Evolutionary conservation across 2,329 filamentous ascomycete species (phyloP).

Genomic region (Ascomycota sp.): DNA sequence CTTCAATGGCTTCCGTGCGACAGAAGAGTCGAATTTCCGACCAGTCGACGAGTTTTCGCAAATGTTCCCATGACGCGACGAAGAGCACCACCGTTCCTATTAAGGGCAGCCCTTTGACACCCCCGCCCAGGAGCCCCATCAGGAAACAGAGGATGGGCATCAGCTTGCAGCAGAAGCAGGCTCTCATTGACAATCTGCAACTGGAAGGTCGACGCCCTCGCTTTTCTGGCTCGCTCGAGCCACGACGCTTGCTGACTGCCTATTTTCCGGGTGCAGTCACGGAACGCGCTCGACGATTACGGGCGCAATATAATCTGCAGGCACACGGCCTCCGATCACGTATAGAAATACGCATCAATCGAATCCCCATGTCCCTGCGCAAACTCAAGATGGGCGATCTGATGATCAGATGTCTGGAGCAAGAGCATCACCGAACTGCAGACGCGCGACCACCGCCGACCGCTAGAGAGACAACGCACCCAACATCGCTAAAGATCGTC

Average conservation of each 20-base stretch:
- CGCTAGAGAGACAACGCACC: conserved; percentile 22
- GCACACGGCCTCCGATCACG: conserved; percentile 65
- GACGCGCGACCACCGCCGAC: conserved; percentile 23
- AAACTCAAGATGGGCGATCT: conserved; percentile 68
- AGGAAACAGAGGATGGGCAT: conserved; percentile 40
- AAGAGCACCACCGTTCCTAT: conserved; percentile 6
- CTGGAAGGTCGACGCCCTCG: conserved; percentile 53
- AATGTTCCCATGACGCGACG: conserved; percentile 4
- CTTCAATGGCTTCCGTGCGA: conserved; percentile 24
- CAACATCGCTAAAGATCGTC: conserved; percentile 14
- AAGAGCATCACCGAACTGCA: conserved; percentile 18
- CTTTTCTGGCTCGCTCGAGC: conserved; percentile 1
- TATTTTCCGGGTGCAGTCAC: conserved; percentile 40
- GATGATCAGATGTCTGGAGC: conserved; percentile 26
- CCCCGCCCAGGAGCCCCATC: conserved; percentile 30
- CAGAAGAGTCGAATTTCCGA: conserved; percentile 13
- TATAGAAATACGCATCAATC: conserved; percentile 80
- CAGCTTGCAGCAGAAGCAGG: conserved; percentile 55
- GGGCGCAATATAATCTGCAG: conserved; percentile 74
- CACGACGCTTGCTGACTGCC: not conserved
- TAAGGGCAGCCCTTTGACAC: conserved; percentile 15
- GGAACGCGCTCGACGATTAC: conserved; percentile 65
- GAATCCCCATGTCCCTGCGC: conserved; percentile 61
- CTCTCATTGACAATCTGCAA: conserved; percentile 71
- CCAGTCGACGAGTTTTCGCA: conserved; percentile 3